Base-by-base conservation (phyloP, 2,329 filamentous ascomycete genomes). In the Rhytidhysteron rufulum region DNA sequence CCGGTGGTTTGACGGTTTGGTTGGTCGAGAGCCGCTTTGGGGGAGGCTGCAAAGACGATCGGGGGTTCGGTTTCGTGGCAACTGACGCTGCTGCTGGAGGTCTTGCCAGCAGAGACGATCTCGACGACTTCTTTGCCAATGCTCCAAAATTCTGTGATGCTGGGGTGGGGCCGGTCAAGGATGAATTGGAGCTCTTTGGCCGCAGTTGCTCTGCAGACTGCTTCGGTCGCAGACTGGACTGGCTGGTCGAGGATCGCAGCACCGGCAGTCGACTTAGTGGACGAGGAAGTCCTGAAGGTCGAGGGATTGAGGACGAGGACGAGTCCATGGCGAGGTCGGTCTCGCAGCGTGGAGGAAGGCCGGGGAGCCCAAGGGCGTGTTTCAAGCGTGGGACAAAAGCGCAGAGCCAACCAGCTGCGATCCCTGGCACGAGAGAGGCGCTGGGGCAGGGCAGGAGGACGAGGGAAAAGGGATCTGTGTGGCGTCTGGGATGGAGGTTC, bases 221-320 rank as follows among this genome's bases (percentile, higher is more conserved):
- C 36, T 73, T 66, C 13, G 72, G 62, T 37, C 69, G 70, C 40
- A 77, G 54, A 22, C 69, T 63, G 43, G 63, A 66, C 25, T 63
- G 56, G 45, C 55, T 63, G 31, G 37, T 50, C 31, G 66, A 62
- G 31, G 68, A 45, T 29, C 55, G 53, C 32, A 62, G 75, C 45
- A 78, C 63, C 10, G 77, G 77, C 34, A 80, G 64, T 48, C 73
- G 71, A 17, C 77, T 80, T 31, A 70, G 37, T 20, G 60, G 67
- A 32, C 76, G 69, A 43, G 77, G 77, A 37, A 79, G 57, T 37
- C 57, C 60, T 30, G 65, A 65, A 15, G 56, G 44, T 20, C 61
- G 52, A 6, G 53, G 54, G 43, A 54, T 48, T 30, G 48, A 47
- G 18, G 57, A 62, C 17, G 53, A 45, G 5, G 50, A 45, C 19